Evolutionary conservation across 1,284 basidiomycete species (phyloP).

Genomic region (Trichosporon asahii): DNA sequence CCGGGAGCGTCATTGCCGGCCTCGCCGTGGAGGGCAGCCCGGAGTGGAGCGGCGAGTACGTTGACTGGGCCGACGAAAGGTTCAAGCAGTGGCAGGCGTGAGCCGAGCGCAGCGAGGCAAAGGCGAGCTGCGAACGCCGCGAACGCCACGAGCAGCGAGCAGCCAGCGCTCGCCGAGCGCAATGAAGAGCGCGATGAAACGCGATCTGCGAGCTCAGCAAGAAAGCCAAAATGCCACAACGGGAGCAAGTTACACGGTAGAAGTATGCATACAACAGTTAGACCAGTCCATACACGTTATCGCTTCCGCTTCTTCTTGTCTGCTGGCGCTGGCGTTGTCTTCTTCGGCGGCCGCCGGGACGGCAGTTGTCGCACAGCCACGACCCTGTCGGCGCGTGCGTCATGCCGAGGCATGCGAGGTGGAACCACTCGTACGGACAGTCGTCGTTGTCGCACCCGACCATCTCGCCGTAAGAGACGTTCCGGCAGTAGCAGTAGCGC

Average conservation of each 20-base stretch:
- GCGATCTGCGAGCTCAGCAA: too few relatives aligned
- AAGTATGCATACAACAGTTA: slow-evolving; percentile 12
- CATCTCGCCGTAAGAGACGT: slow-evolving; percentile 52
- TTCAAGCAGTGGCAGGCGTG: slow-evolving; percentile 24
- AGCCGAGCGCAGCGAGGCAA: not conserved
- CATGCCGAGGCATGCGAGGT: slow-evolving; percentile 46
- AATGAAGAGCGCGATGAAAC: too few relatives aligned
- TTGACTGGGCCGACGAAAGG: slow-evolving; percentile 53
- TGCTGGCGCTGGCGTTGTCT: not conserved
- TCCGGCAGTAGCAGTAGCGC: slow-evolving; percentile 56
- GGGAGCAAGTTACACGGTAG: not conserved
- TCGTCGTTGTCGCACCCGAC: slow-evolving; percentile 53
- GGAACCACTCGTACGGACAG: slow-evolving; percentile 55
- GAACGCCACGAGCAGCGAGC: too few relatives aligned
- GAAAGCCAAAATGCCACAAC: too few relatives aligned
- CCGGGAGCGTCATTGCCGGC: slow-evolving; percentile 55
- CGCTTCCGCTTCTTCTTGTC: slow-evolving; percentile 15
- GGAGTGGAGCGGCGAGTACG: slow-evolving; percentile 53
- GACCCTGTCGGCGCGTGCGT: slow-evolving; percentile 39
- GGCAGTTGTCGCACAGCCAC: slow-evolving; percentile 45
- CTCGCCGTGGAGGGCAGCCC: slow-evolving; percentile 49
- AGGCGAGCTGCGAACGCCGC: too few relatives aligned
- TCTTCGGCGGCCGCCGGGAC: slow-evolving; percentile 19
- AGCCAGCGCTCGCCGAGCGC: too few relatives aligned
- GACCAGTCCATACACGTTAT: not conserved